Evolutionary conservation across 176 grass and related monocot species (phyloP), one percentile per base, ranked within the genome.

Genomic region (Puya raimondii): DNA sequence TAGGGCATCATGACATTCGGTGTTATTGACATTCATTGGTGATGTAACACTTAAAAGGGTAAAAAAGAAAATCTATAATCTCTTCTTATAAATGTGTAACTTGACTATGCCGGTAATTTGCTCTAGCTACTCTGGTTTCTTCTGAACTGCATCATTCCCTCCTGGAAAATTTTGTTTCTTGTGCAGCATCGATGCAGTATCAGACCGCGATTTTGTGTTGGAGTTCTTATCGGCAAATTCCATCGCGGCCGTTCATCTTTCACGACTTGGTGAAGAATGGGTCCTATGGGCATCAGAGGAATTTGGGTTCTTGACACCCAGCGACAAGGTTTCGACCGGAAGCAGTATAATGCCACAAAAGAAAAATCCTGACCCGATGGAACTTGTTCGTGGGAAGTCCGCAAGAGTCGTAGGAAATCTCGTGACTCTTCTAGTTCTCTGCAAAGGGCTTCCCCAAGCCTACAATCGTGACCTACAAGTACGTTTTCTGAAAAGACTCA

Each of bases 271-370:
- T 67, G 94, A 97, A 76, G 94, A 97, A 76, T 97, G 94, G 94
- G 94, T 97, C 50, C 67, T 97, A 9, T 97, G 94, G 94, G 87
- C 94, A 58, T 97, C 94, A n/a, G 94, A 97, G 70, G 94, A 97
- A 67, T 97, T 97, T 20, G 89, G 94, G 0, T 97, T 97, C 63
- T 72, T 97, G 67, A 83, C 75, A 42, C 81, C 94, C 18, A 92
- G 87, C 66, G 94, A 97, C 67, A 79, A 74, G 20, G 82, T 92
- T 18, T 81, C 89, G 69, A 83, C 86, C 20, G 94, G 94, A 80
- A 92, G 89, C 75, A 91, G 79, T 71, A 92, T 97, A 56, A 92
- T 96, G 86, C 89, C 89, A 50, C 93, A 96, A 47, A 92, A 87
- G 81, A 96, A 92, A 79, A 90, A 97, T 83, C 86, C 86, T 22